Evolutionary conservation across 192 early-diverging fungal species (phyloP), one percentile per base, ranked within the genome.

Genomic region (Chytriomyces sp.): DNA sequence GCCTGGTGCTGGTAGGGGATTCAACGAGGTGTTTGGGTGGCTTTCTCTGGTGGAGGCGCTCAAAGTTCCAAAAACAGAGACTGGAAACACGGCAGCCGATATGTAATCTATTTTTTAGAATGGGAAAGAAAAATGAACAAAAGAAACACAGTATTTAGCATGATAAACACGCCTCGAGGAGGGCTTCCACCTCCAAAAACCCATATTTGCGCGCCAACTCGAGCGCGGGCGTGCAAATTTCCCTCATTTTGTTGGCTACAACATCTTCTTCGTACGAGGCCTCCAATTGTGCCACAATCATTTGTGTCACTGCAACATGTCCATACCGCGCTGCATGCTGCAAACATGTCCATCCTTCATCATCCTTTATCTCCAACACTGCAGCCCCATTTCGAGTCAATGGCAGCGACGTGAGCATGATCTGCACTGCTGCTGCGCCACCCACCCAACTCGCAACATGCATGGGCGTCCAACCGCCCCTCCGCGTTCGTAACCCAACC

Each of bases 361-460:
- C 64, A 69, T 75, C 74, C 44, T 8, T 52, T 44, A 56, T 28
- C 39, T 19, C 49, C n/a, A 44, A 5, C 37, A 68, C 64, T 0
- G 52, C 5, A 41, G 19, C 10, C 26, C 33, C 19, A 12, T 39
- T 36, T 41, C 41, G 17, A 25, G 7, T 14, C 22, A 14, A 3
- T 49, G 40, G 22, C 39, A 58, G 28, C 28, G 26, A 58, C 28
- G 10, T 56, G 28, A 75, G 34, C 64, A 75, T 28, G 5, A 39
- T 22, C 25, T n/a, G 5, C 7, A 75, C 57, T 3, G 65, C 49
- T 10, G 10, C 41, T 17, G 33, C 7, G 12, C 56, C 36, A 5
- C 74, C 74, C 34, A 10, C 17, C 74, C 74, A 75, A 28, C 65
- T 54, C n/a, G 65, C 64, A 25, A 75, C 40, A 69, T 75, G 74